Evolutionary conservation across 1,284 basidiomycete genomes (phyloP).

Genomic region (Tilletiopsis washingtonensis): DNA sequence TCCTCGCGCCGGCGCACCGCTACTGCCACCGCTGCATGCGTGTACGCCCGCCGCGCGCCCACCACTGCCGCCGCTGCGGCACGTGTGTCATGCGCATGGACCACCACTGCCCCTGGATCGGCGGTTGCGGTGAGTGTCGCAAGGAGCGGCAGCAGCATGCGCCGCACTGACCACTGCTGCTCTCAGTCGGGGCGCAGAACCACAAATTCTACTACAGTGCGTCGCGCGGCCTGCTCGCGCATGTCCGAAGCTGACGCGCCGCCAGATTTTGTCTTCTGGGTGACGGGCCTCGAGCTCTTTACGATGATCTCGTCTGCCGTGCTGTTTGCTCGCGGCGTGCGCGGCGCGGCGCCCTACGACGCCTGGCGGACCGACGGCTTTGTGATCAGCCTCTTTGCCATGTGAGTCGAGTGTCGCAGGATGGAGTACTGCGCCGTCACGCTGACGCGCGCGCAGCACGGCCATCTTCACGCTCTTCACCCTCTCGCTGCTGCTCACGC

Average conservation of each 20-base stretch:
- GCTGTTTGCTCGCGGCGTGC: slow-evolving; percentile 34
- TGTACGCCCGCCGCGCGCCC: slow-evolving; percentile 62
- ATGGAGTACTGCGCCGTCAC: not conserved
- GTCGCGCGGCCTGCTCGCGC: not conserved
- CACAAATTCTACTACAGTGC: slow-evolving; percentile 64
- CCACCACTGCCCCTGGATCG: slow-evolving; percentile 65
- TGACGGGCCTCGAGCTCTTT: slow-evolving; percentile 57
- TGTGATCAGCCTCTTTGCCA: slow-evolving; percentile 59
- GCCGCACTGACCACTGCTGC: not conserved
- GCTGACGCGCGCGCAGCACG: slow-evolving; percentile 47
- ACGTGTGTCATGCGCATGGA: slow-evolving; percentile 67
- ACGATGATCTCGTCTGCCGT: slow-evolving; percentile 53
- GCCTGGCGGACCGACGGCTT: slow-evolving; percentile 56
- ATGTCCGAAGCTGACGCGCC: not conserved
- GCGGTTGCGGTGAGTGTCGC: slow-evolving; percentile 54
- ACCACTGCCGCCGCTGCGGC: slow-evolving; percentile 68
- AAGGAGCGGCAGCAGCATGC: not conserved
- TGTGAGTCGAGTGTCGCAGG: slow-evolving; percentile 41
- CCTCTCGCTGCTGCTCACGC: slow-evolving; percentile 55
- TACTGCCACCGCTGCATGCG: slow-evolving; percentile 49
- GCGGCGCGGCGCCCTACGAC: slow-evolving; percentile 19
- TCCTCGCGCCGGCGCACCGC: slow-evolving; percentile 10
- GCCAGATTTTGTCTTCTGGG: slow-evolving; percentile 58
- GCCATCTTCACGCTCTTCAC: slow-evolving; percentile 68
- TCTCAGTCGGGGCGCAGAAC: slow-evolving; percentile 63